A percentile compares a stretch with the other conserved stretches of the same genome.
Conservation (phyloP, 495 filamentous ascomycete genomes). For the Staphylotrichum longicolle region DNA sequence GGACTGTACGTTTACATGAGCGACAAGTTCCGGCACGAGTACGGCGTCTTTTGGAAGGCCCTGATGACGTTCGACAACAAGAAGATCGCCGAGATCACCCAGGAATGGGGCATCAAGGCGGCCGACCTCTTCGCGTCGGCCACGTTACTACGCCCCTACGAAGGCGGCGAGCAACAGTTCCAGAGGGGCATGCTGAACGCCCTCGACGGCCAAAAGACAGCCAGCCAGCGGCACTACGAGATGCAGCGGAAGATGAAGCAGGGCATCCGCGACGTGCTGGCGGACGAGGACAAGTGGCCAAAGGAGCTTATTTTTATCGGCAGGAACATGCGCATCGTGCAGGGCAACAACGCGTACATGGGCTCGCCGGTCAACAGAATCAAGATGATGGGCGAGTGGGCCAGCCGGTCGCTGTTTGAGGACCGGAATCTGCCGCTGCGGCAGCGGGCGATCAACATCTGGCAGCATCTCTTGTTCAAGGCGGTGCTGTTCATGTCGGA, state of each 20-base stretch:
- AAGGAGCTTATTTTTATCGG: constrained; percentile 93
- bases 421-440: constrained; percentile 43
- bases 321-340: constrained; percentile 89
- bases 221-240: constrained; percentile 69
- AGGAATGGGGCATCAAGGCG: constrained; percentile 81
- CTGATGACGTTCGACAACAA: constrained; percentile 91
- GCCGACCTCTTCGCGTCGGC: constrained; percentile 87
- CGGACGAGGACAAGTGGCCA: constrained; percentile 90
- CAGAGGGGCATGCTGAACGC: constrained; percentile 54
- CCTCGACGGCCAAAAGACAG: constrained; percentile 55
- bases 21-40: constrained; percentile 81
- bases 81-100: constrained; percentile 66
- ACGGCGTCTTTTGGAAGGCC: constrained; percentile 88
- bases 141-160: constrained; percentile 85
- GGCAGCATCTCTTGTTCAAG: constrained; percentile 74
- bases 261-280: constrained; percentile 77
- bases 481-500: constrained; percentile 75
- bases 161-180: constrained; percentile 72
- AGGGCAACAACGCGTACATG: constrained; percentile 64
- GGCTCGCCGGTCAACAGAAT: constrained; percentile 92
- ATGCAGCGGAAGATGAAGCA: constrained; percentile 82
- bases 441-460: constrained; percentile 53
- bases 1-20: constrained; percentile 91
- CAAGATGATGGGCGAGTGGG: constrained; percentile 93
- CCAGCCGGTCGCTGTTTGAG: constrained; percentile 72